Evolutionary conservation across 2,329 filamentous ascomycete species (phyloP).

Genomic region (Coniochaeta ligniaria): DNA sequence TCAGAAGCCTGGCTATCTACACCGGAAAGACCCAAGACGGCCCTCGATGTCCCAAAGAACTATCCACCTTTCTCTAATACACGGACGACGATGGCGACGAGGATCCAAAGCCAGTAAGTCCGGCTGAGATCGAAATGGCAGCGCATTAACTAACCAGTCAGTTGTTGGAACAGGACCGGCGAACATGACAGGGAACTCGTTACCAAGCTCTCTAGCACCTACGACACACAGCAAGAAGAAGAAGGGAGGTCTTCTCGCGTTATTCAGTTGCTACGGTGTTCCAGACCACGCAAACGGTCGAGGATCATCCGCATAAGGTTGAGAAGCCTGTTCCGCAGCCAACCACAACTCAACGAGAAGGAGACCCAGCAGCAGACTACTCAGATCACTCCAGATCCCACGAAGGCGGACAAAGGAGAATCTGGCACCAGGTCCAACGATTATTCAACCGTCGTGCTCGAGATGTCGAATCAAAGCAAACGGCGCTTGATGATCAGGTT

Average conservation of each 20-base stretch:
- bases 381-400: slow-evolving; percentile 24
- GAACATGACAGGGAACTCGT: slow-evolving; percentile 39
- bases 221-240: slow-evolving; percentile 48
- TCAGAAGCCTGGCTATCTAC: too few species aligned
- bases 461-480: slow-evolving; percentile 40
- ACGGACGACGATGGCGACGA: too few species aligned
- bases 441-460: slow-evolving; percentile 32
- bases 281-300: slow-evolving; percentile 50
- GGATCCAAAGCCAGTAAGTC: slow-evolving; percentile 59
- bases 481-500: too few species aligned
- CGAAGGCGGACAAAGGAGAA: slow-evolving; percentile 33
- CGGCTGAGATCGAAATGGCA: slow-evolving; percentile 58
- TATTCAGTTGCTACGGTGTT: slow-evolving; percentile 61
- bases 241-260: slow-evolving; percentile 47
- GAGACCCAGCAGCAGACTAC: slow-evolving; percentile 28
- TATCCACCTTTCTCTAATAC: too few species aligned
- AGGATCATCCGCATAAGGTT: slow-evolving; percentile 50
- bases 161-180: slow-evolving; percentile 45
- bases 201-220: slow-evolving; percentile 42
- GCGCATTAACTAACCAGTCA: slow-evolving; percentile 58
- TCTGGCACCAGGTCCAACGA: slow-evolving; percentile 41
- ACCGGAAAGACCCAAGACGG: too few species aligned
- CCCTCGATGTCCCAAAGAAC: too few species aligned
- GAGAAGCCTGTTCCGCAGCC: slow-evolving; percentile 49
- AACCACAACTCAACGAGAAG: slow-evolving; percentile 42